Evolutionary conservation across 2,329 filamentous ascomycete species (phyloP), one percentile per base, ranked within the genome.

Genomic region (Hypoxylon sp.): DNA sequence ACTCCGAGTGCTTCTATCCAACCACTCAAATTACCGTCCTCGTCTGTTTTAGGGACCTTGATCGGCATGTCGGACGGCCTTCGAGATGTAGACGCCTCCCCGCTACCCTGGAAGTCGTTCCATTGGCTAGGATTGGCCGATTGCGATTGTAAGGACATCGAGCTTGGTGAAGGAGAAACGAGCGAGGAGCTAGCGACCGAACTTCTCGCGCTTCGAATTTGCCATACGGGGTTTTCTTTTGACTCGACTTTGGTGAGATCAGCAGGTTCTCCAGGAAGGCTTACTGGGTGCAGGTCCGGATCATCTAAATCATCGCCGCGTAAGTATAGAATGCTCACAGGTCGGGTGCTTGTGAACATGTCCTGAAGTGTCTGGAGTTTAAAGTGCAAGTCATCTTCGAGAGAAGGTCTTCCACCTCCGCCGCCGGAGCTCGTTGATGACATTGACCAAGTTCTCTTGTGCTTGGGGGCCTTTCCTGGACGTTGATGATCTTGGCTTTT

Each of bases 401-500:
- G 81, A 0, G 87, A 83, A n/a, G 83, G 76, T 22, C 87, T 82
- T 17, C 77, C 75, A 10, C 75, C 85, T 13, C 85, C 74, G 31
- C 71, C 85, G 2, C 85, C 86, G 2, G 90, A 92, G 76, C 89
- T 90, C 33, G 88, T 83, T 5, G 95, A 98, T 24, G 94, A 94
- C 86, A 97, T 93, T 9, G 95, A 98, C 94, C 94, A 98, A 0
- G 94, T 97, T 66, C 95, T 86, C 81, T 97, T 97, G 81, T 98
- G 94, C 80, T 97, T 97, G 24, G 89, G 88, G 0, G 92, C 88
- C 79, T 97, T 97, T n/a, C 92, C 92, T 2, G 92, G 90, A 62
- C 93, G 85, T 78, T 90, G 81, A 76, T 83, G 73, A 69, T 85
- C 80, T 71, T 83, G 83, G 4, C 74, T 72, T 72, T 87, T 87